A percentile compares a stretch with the other conserved stretches of the same genome.
phyloP scores from a whole-genome alignment of 495 filamentous ascomycete species.

The Penicillium silybi region DNA sequence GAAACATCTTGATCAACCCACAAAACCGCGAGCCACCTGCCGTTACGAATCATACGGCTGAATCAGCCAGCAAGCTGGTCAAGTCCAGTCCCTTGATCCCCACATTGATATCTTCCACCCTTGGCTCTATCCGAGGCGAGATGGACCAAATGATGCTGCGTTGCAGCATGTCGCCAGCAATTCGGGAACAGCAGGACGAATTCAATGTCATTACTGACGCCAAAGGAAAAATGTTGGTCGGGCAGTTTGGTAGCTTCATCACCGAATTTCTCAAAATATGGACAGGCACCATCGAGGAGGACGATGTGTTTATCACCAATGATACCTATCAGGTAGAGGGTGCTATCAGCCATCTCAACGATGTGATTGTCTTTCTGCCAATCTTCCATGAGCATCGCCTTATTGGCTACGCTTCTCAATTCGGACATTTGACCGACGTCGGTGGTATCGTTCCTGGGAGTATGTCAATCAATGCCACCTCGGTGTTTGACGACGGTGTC shows the following conservation, averaged over 20 bases:
- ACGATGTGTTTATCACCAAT: slow-evolving; percentile 50
- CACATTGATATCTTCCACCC: slow-evolving; percentile 33
- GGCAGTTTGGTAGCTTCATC: slow-evolving; percentile 51
- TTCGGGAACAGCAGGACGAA: slow-evolving; percentile 51
- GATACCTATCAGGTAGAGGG: slow-evolving; percentile 48
- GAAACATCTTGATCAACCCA: slow-evolving; percentile 46
- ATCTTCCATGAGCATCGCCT: slow-evolving; percentile 41
- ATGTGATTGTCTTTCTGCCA: slow-evolving; percentile 44
- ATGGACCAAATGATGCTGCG: slow-evolving; percentile 51
- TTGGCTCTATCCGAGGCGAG: slow-evolving; percentile 44
- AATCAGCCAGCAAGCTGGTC: slow-evolving; percentile 31
- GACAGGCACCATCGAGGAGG: slow-evolving; percentile 44
- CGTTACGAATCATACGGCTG: slow-evolving; percentile 15
- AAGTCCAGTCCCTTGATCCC: slow-evolving; percentile 36
- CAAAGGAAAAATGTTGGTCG: slow-evolving; percentile 47
- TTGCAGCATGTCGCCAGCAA: slow-evolving; percentile 50
- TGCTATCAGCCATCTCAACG: slow-evolving; percentile 47
- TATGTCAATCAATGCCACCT: slow-evolving; percentile 49
- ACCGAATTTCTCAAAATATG: slow-evolving; percentile 42
- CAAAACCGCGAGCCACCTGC: slow-evolving; percentile 12
- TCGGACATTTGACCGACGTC: slow-evolving; percentile 50
- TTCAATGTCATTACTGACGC: slow-evolving; percentile 50
- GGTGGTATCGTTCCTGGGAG: slow-evolving; percentile 49
- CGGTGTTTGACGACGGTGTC: slow-evolving; percentile 49
- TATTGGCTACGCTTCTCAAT: slow-evolving; percentile 48